Evolutionary conservation across 129 eudicot species (phyloP).

Genomic region (Lactuca sativa): DNA sequence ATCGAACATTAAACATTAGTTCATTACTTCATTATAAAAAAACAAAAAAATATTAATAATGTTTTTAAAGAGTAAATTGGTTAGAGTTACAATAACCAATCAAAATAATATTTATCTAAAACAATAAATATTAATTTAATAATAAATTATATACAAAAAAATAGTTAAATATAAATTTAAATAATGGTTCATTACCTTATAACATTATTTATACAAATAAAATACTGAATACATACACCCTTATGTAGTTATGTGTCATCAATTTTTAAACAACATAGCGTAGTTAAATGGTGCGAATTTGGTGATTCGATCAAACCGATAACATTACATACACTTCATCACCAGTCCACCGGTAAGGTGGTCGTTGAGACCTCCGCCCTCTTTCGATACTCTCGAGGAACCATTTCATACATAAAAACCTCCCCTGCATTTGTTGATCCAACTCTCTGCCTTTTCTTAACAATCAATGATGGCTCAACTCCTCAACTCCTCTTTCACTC

Average conservation of each 20-base stretch:
- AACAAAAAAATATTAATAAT: too few relatives aligned
- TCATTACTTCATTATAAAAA: too few relatives aligned
- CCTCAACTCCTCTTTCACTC: slow-evolving; percentile 69
- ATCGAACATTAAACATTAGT: too few relatives aligned
- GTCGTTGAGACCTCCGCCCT: slow-evolving; percentile 71
- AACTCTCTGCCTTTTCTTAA: slow-evolving; percentile 8
- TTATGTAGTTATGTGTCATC: neutral
- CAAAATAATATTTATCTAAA: too few relatives aligned
- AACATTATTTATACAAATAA: too few relatives aligned
- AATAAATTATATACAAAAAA: too few relatives aligned
- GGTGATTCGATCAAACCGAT: neutral
- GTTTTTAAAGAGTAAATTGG: too few relatives aligned
- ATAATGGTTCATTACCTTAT: too few relatives aligned
- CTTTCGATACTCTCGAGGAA: slow-evolving; percentile 60
- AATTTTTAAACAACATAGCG: neutral
- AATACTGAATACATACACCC: neutral
- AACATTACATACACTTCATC: slow-evolving; percentile 34
- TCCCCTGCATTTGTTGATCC: slow-evolving; percentile 1
- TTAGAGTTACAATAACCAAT: too few relatives aligned
- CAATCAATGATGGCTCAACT: slow-evolving; percentile 64
- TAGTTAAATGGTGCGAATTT: neutral
- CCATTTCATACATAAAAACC: slow-evolving; percentile 7
- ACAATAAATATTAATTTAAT: too few relatives aligned
- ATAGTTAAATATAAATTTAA: too few relatives aligned
- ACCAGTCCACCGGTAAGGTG: slow-evolving; percentile 46